Conservation (phyloP, 805 yeast genomes). For the Zygoascus bituminiphila region DNA sequence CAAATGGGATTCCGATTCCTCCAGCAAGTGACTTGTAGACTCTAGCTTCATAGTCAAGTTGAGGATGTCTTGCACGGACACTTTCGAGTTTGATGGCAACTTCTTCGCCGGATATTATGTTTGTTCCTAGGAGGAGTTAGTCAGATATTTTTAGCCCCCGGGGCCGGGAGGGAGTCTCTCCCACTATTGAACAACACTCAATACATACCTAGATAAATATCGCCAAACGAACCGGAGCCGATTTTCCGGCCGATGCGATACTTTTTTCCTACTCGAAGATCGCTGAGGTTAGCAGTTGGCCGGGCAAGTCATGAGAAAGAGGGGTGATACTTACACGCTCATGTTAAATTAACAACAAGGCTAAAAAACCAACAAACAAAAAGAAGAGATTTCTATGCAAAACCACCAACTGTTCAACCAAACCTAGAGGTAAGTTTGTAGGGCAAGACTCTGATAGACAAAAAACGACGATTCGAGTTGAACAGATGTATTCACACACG, state of each 20-base stretch:
- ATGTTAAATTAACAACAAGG: neutral
- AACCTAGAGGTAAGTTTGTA: too few relatives aligned
- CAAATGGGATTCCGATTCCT: slow-evolving; percentile 95
- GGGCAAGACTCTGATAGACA: too few relatives aligned
- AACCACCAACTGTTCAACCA: too few relatives aligned
- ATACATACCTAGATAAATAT: slow-evolving; percentile 61
- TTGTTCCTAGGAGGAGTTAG: slow-evolving; percentile 63
- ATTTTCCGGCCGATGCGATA: slow-evolving; percentile 90
- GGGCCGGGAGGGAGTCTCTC: neutral
- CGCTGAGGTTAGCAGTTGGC: neutral
- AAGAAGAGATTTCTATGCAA: too few relatives aligned
- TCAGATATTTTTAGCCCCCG: too few relatives aligned
- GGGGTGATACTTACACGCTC: neutral
- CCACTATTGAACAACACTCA: neutral
- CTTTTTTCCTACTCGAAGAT: slow-evolving; percentile 76
- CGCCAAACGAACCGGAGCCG: slow-evolving; percentile 97
- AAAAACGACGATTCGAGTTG: too few relatives aligned
- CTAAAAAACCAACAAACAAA: neutral
- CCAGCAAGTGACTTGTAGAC: slow-evolving; percentile 92
- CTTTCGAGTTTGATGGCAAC: slow-evolving; percentile 94
- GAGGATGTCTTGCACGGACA: slow-evolving; percentile 89
- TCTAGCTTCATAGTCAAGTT: slow-evolving; percentile 91
- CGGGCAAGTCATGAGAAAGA: neutral
- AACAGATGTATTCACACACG: too few relatives aligned
- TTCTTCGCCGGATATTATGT: slow-evolving; percentile 92